Evolutionary conservation across 169 alveolate species (phyloP), one percentile per base, ranked within the genome.

Genomic region (Eimeria sp.): DNA sequence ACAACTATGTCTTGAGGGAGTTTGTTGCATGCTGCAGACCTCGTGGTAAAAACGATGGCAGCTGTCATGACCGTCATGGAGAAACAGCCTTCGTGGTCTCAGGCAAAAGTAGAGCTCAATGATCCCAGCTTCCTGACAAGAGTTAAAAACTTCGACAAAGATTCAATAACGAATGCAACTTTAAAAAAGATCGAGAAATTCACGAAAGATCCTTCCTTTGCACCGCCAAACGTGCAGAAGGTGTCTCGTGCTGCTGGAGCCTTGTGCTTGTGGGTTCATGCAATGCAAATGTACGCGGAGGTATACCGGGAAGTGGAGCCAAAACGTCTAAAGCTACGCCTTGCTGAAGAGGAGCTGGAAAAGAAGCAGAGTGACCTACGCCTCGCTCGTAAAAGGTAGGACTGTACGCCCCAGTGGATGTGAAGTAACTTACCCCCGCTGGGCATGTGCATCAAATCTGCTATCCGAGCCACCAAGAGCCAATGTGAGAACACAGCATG

Each of bases 261-360:
- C 43, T 90, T 99, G 87, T 99, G 99, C 97, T 96, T 98, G 96
- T 99, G 99, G 99, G 99, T 98, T 61, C 99, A 99, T 84, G 99
- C 99, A 73, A 97, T 99, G 97, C 99, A 99, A 98, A 98, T 98
- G 97, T 99, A 99, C 95, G 99, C 99, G 82, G 99, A 99, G 96
- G 99, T 99, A 73, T 98, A 98, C 88, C 97, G 99, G 25, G 99
- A 98, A 96, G 99, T 99, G 45, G 99, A 99, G 94, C 99, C 99
- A n/a, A 99, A 99, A 97, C 98, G 99, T 95, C 97, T 98, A 75
- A 98, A 98, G 97, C 96, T 98, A 61, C 96, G 97, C 25, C 96
- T 96, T 22, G 99, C 99, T 3, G 99, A 98, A 30, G 99, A 99
- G 94, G 98, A 98, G 87, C 96, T 98, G 89, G 97, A 80, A 95